Base-by-base conservation (phyloP, 179 eudicot species). In the Actinidia arguta region DNA sequence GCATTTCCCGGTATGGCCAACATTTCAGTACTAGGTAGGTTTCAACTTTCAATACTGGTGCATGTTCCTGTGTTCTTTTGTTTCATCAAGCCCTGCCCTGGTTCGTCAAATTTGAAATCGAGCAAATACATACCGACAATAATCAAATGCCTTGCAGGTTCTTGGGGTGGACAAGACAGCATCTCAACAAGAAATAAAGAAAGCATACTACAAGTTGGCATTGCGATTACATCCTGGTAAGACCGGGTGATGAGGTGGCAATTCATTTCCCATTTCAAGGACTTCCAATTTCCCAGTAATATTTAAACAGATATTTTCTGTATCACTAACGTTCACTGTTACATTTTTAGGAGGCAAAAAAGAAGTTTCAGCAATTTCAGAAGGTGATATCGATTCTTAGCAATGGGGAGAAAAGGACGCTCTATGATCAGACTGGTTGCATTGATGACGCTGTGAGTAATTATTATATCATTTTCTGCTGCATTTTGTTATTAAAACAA, bases 301-400 rank as follows among this genome's bases (percentile, higher is more conserved):
- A 22, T 59, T 27, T 50, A 50, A 0, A 24, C 22, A 39, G 31
- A 58, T 62, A 36, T 48, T 71, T 6, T 59, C 17, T 8, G n/a
- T 8, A 31, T 44, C 62, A 22, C 50, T 14, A 46, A 6, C 27
- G 16, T 61, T 50, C 20, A 16, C 54, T 20, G 18, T 13, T 48
- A 78, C 39, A 78, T 17, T 20, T 66, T 8, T 78, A 96, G 99
- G 92, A 91, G 64, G 99, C 98, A 77, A 96, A 96, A 81, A 98
- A 95, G 75, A 96, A 95, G 75, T 96, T 96, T 82, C 99, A 96
- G 85, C 98, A 95, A 83, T 88, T 96, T 86, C 99, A 96, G 86
- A 96, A 95, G 88, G 95, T 96, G 81, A 93, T 96, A 85, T 90
- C 98, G 9, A 92, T 96, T 80, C 98, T 96, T 75, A 98, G 99